Percentiles rank a stretch among this genome's conserved stretches.
These are phyloP conservation scores for Eimeria tenella DNA, from an alignment of 169 alveolate genomes.

Conservation along the genomic window DNA sequence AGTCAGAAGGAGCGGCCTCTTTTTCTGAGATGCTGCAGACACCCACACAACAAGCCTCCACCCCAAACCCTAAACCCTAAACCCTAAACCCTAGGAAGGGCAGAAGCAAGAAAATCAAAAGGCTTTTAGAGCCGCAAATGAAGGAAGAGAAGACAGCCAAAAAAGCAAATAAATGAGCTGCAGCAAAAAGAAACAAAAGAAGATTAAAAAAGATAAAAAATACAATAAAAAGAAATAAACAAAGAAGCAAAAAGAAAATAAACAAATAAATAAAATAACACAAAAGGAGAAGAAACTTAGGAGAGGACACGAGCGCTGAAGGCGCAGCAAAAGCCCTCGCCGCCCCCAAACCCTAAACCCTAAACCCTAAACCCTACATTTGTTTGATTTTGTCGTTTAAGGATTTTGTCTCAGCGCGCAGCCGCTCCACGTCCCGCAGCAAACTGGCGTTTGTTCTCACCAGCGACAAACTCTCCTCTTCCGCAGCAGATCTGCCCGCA, in stretches of 20 bases:
- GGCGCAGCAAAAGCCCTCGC: background rate
- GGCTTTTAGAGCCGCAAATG: too few relatives aligned
- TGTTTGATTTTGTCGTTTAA: background rate
- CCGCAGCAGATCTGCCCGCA: constrained; percentile 42
- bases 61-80: background rate
- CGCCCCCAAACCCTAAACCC: constrained; percentile 12
- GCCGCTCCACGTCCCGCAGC: constrained; percentile 35
- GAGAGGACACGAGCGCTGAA: too few relatives aligned
- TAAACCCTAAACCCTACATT: constrained; percentile 16
- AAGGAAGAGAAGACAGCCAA: too few relatives aligned
- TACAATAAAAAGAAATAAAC: background rate
- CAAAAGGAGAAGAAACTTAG: background rate
- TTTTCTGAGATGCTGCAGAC: constrained; percentile 28
- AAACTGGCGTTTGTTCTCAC: constrained; percentile 12
- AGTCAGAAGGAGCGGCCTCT: too few relatives aligned
- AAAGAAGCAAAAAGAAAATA: background rate
- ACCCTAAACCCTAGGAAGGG: too few relatives aligned
- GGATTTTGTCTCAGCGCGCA: constrained; percentile 33
- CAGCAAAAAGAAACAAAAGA: background rate
- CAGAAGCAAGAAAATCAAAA: too few relatives aligned
- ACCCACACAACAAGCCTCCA: background rate
- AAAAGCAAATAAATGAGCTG: too few relatives aligned
- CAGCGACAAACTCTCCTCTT: constrained; percentile 29
- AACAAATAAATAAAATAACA: background rate
- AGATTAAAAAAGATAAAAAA: background rate